Evolutionary conservation across 768 basidiomycete genomes (phyloP), one percentile per base, ranked within the genome.

Genomic region (Boletus huronensis): DNA sequence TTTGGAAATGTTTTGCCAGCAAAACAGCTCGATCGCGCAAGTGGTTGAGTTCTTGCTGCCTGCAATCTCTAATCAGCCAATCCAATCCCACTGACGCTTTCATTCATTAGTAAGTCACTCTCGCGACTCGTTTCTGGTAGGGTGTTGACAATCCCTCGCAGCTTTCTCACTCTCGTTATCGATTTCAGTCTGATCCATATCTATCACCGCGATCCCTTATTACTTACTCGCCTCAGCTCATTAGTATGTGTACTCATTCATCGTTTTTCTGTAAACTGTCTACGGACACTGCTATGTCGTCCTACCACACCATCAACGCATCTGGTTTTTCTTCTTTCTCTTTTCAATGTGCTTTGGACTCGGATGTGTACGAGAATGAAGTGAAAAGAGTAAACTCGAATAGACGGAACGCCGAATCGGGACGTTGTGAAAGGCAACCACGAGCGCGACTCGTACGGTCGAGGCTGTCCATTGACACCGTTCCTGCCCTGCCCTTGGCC

Each of bases 11-110:
- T 82, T 90, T 31, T 95, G 93, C 67, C 83, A 85, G 60, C 94
- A 97, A 70, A 98, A 97, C 63, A 93, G 93, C 65, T 79, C 89
- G 14, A 83, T 98, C 35, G 81, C 90, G 3, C 74, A 83, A 32
- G 82, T 94, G 51, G 77, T 96, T 43, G 81, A 84, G 48, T 78
- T 80, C 58, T 68, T 90, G 43, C 81, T 83, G 64, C 77, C 80
- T 13, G 77, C 77, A 13, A 65, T 74, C 36, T 72, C 78, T 42
- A 79, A 76, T 55, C 70, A 71, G 50, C 68, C 67, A 35, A 63
- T 63, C 17, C 58, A 64, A 43, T 64, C 63, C 53, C 57, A 54
- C 39, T 72, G 58, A 62, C 23, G 21, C 13, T 21, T 25, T 47
- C 53, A 49, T 48, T 50, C 52, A 52, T 52, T 55, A 23, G 71